These are phyloP conservation scores for Carnegiea gigantea DNA, from an alignment of 179 eudicot species.

Conservation along the genomic window DNA sequence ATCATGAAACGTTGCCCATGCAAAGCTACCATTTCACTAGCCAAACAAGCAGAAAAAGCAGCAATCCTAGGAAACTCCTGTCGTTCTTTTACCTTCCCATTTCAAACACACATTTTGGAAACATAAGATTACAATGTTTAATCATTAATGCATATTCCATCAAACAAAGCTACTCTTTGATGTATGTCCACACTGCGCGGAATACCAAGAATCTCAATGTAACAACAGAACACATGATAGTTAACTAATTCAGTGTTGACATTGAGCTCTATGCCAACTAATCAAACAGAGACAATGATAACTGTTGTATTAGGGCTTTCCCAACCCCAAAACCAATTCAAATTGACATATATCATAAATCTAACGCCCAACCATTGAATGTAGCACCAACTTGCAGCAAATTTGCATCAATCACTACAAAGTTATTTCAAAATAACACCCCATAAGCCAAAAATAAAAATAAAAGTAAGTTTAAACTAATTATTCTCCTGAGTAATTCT, in stretches of 20 bases:
- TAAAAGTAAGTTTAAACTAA: not conserved
- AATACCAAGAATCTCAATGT: not conserved
- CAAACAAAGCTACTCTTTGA: not conserved
- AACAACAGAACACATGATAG: not conserved
- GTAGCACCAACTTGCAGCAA: not conserved
- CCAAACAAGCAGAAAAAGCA: not conserved
- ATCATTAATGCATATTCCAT: not conserved
- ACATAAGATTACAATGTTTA: not conserved
- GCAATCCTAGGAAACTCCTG: not conserved
- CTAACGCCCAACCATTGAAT: not conserved
- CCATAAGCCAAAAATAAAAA: not conserved
- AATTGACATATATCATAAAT: not conserved
- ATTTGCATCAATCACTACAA: not conserved
- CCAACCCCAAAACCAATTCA: conserved; percentile 12
- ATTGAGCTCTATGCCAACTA: not conserved
- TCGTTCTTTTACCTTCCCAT: not conserved
- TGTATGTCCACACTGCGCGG: not conserved
- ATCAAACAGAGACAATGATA: not conserved
- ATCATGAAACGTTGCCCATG: not conserved
- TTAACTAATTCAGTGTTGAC: not conserved
- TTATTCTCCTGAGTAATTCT: not conserved
- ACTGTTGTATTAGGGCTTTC: not conserved
- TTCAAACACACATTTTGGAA: not conserved
- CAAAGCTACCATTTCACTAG: not conserved
- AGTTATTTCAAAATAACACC: not conserved